A percentile compares a stretch with the other conserved stretches of the same genome.
Evolutionary conservation across 495 filamentous ascomycete species (phyloP).

Genomic region (Tricharina praecox): DNA sequence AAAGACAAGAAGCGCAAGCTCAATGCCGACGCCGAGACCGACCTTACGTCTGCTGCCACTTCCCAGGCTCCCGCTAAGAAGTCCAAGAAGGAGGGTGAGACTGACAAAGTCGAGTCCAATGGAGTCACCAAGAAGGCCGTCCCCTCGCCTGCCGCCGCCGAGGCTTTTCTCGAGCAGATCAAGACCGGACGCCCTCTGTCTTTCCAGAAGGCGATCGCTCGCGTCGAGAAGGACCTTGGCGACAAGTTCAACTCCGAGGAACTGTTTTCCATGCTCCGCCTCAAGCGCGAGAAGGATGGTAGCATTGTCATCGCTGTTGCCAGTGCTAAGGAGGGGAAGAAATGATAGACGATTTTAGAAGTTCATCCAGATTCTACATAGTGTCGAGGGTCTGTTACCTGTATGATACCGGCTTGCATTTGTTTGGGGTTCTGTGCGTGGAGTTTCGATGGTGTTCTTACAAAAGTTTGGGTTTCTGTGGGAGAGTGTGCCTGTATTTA

Average conservation of each 20-base stretch:
- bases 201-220: slow-evolving; percentile 7
- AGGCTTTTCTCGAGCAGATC: slow-evolving; percentile 4
- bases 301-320: background rate
- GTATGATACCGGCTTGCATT: too few species aligned
- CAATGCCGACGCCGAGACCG: slow-evolving; percentile 7
- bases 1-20: slow-evolving; percentile 26
- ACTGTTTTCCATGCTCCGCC: slow-evolving; percentile 5
- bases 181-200: slow-evolving; percentile 7
- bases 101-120: background rate
- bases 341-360: too few species aligned
- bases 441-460: too few species aligned
- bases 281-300: slow-evolving; percentile 9
- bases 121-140: background rate
- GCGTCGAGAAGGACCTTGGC: slow-evolving; percentile 8
- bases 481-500: too few species aligned
- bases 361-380: too few species aligned
- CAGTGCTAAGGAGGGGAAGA: background rate
- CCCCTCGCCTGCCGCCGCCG: background rate
- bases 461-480: too few species aligned
- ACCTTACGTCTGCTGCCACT: background rate
- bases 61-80: background rate
- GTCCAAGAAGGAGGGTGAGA: slow-evolving; percentile 9
- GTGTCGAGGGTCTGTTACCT: too few species aligned
- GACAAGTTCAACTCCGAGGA: slow-evolving; percentile 4
- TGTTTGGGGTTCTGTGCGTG: too few species aligned